These are phyloP conservation scores for Vitis rotundifolia DNA, from an alignment of 164 flowering plant genomes.

Conservation along the genomic window DNA sequence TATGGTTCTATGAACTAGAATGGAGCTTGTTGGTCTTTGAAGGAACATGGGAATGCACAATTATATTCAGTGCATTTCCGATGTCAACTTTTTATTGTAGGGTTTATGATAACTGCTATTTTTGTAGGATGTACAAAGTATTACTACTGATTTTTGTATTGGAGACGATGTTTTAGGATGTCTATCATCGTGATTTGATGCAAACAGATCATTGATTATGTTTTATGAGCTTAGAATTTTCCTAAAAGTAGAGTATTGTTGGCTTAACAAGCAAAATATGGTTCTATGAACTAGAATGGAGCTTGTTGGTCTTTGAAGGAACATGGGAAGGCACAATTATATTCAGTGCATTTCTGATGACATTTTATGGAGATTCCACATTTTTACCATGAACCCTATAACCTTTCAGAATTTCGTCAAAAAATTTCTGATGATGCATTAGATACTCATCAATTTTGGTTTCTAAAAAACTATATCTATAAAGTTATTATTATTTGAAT, in stretches of 20 bases:
- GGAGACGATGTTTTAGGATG: too few species aligned
- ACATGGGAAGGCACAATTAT: background rate
- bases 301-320: background rate
- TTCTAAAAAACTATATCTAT: too few species aligned
- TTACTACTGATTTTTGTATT: background rate
- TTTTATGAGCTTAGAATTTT: too few species aligned
- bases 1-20: background rate
- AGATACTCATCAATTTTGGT: too few species aligned
- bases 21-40: conserved; percentile 1
- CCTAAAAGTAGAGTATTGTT: background rate
- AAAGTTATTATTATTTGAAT: too few species aligned
- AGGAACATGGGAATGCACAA: background rate
- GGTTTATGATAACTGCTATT: background rate
- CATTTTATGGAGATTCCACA: background rate
- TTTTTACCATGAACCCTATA: too few species aligned
- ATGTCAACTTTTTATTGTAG: background rate
- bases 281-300: background rate
- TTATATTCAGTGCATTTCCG: background rate
- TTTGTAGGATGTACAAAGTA: conserved; percentile 1
- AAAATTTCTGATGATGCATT: too few species aligned
- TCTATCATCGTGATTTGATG: too few species aligned
- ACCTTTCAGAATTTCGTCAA: too few species aligned
- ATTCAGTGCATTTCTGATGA: background rate
- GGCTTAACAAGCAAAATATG: background rate
- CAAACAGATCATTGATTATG: too few species aligned